These are phyloP conservation scores for Madurella mycetomatis DNA, from an alignment of 2,329 filamentous ascomycete species.

Conservation along the genomic window DNA sequence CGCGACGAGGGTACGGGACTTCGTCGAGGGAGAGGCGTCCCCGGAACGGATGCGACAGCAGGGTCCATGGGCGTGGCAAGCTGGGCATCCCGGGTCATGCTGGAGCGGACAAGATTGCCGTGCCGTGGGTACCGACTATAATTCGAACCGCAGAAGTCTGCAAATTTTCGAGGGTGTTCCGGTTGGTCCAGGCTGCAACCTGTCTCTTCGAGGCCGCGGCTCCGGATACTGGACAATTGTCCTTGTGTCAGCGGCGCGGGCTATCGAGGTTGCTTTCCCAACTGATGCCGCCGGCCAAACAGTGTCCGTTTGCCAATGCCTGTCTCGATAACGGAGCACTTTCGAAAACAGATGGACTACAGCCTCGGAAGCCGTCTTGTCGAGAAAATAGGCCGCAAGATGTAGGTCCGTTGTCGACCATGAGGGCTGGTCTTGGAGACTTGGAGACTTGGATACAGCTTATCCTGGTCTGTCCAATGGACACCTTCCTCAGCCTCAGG, in stretches of 20 bases:
- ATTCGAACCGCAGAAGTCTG: neutral
- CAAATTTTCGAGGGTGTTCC: neutral
- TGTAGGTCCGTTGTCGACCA: neutral
- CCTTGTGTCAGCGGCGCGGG: slow-evolving; percentile 8
- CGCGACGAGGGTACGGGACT: slow-evolving; percentile 33
- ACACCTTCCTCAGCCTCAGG: slow-evolving; percentile 8
- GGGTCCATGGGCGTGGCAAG: slow-evolving; percentile 26
- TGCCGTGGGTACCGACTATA: neutral
- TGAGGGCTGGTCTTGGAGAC: neutral
- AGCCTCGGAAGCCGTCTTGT: neutral
- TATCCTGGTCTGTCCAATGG: slow-evolving; percentile 8
- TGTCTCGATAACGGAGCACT: neutral
- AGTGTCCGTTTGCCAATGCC: too few relatives aligned
- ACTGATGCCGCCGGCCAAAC: too few relatives aligned
- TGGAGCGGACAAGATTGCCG: neutral
- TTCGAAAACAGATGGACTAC: neutral
- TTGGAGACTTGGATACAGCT: slow-evolving; percentile 1
- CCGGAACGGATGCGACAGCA: slow-evolving; percentile 25
- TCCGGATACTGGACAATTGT: slow-evolving; percentile 8
- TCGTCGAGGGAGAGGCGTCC: slow-evolving; percentile 27
- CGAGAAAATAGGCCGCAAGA: neutral
- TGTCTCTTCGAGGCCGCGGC: neutral
- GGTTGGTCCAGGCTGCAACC: too few relatives aligned
- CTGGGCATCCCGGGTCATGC: slow-evolving; percentile 18
- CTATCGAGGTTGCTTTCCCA: neutral